Base-by-base conservation (phyloP, 2,329 filamentous ascomycete genomes). In the Dissoconium aciculare region DNA sequence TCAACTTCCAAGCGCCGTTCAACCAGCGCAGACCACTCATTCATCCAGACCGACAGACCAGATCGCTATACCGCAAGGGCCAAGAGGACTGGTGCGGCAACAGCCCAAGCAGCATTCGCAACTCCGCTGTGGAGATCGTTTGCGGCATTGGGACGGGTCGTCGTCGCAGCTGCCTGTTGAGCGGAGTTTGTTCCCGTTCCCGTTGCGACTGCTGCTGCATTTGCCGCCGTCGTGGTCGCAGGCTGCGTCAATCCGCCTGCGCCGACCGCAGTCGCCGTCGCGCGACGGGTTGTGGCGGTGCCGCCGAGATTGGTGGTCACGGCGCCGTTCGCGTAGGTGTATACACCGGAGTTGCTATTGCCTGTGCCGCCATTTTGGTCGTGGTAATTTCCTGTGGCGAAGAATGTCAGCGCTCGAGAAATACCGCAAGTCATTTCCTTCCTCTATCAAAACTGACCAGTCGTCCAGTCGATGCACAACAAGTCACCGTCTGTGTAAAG, bases 121-220 rank as follows among this genome's bases (percentile, higher is more conserved):
- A 40, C 27, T 25, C 26, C 45, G 24, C 38, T 45, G 35, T 56
- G 56, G 11, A 42, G 4, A 24, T 49, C 43, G 3, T 14, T 16
- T 8, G 9, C 17, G 11, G 30, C 30, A 11, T 10, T 12, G 9
- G 17, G 12, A 5, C 13, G 11, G 17, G n/a, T 27, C 11, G 19
- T 12, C 17, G 19, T 8, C 19, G 19, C 19, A 8, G 19, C 19
- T n/a, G 19, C 8, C n/a, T 23, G 19, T n/a, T 23, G 19, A 23
- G 8, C n/a, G 8, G 19, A 8, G 8, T 8, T n/a, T 8, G 19
- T 23, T n/a, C 8, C 19, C 8, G 19, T 23, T 8, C 19, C 19
- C 8, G 8, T 23, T 8, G 19, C n/a, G 8, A n/a, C n/a, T n/a
- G 19, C 19, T 8, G 19, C n/a, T n/a, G 19, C 19, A 23, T 8